A percentile compares a stretch with the other conserved stretches of the same genome.
Evolutionary conservation across 1,284 basidiomycete genomes (phyloP).

Genomic region (Exobasidium rhododendri): DNA sequence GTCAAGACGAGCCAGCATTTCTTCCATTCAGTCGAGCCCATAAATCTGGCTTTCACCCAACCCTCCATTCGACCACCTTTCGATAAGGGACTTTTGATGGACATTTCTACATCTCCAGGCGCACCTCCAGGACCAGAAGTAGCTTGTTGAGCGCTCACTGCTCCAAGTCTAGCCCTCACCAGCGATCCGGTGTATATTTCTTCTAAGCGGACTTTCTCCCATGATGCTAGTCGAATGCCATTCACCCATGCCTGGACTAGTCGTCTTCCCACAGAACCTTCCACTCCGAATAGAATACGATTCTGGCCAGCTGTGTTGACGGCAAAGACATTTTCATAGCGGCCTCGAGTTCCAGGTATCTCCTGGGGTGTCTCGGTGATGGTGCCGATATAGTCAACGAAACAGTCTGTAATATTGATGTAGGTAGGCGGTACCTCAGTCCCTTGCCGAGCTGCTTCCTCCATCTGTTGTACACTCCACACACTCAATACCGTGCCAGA

Average conservation of each 20-base stretch:
- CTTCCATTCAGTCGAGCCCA: constrained; percentile 95
- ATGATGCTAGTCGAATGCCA: constrained; percentile 81
- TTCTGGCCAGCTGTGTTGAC: constrained; percentile 94
- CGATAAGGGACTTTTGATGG: constrained; percentile 43
- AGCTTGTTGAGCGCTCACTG: constrained; percentile 28
- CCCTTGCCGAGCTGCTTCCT: constrained; percentile 73
- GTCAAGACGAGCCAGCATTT: constrained; percentile 78
- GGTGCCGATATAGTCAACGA: constrained; percentile 60
- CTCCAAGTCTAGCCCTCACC: constrained; percentile 59
- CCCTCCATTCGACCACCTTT: constrained; percentile 76
- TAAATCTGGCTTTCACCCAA: constrained; percentile 84
- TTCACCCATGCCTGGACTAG: constrained; percentile 68
- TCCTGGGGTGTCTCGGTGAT: constrained; percentile 59
- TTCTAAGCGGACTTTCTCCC: constrained; percentile 92
- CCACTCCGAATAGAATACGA: constrained; percentile 68
- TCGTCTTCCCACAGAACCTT: constrained; percentile 45
- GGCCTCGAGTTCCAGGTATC: constrained; percentile 58
- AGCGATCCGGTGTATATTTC: constrained; percentile 97
- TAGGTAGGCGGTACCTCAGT: constrained; percentile 79
- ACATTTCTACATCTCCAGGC: constrained; percentile 22
- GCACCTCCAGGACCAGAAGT: constrained; percentile 20
- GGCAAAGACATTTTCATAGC: constrained; percentile 71
- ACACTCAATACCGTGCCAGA: constrained; percentile 86
- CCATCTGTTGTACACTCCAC: constrained; percentile 81
- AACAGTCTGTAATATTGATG: constrained; percentile 78